Percentiles rank a stretch among this genome's conserved stretches.
These are phyloP conservation scores for Clonostachys byssicola DNA, from an alignment of 2,329 filamentous ascomycete species.

Conservation along the genomic window DNA sequence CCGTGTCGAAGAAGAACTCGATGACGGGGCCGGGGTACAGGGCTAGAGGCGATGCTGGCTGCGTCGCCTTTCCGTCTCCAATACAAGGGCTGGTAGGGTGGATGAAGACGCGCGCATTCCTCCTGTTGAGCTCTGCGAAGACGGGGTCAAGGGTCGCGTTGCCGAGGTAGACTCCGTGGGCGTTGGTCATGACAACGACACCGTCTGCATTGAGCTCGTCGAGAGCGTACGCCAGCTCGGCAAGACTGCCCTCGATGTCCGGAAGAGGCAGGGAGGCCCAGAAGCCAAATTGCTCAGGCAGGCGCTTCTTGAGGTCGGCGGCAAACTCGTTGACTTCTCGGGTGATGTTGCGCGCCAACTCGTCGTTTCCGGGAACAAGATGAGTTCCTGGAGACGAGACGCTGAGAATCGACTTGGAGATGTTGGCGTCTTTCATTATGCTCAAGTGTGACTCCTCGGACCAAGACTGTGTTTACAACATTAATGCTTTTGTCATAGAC, in stretches of 20 bases:
- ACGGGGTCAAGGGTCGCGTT: constrained; percentile 35
- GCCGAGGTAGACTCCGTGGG: constrained; percentile 47
- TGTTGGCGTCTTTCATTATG: constrained; percentile 11
- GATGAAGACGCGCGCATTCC: constrained; percentile 44
- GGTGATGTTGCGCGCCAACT: constrained; percentile 10
- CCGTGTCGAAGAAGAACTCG: constrained; percentile 15
- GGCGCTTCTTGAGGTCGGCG: constrained; percentile 6
- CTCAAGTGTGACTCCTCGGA: constrained; percentile 6
- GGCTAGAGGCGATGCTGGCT: constrained; percentile 1
- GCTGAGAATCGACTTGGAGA: constrained; percentile 12
- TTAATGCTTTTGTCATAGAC: neutral
- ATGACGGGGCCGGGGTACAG: constrained; percentile 10
- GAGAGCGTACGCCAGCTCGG: constrained; percentile 38
- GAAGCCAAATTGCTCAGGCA: constrained; percentile 31
- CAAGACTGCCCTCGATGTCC: constrained; percentile 36
- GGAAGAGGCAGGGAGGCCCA: constrained; percentile 50
- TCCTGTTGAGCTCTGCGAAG: constrained; percentile 39
- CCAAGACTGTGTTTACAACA: constrained; percentile 2
- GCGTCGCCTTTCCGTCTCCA: constrained; percentile 1
- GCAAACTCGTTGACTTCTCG: constrained; percentile 12
- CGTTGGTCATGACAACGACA: constrained; percentile 46
- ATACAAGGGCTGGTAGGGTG: constrained; percentile 45
- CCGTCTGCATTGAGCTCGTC: constrained; percentile 38
- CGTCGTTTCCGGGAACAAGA: constrained; percentile 7
- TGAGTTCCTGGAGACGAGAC: constrained; percentile 14